Evolutionary conservation across 2,329 filamentous ascomycete species (phyloP).

Genomic region (Epichloe sibirici): DNA sequence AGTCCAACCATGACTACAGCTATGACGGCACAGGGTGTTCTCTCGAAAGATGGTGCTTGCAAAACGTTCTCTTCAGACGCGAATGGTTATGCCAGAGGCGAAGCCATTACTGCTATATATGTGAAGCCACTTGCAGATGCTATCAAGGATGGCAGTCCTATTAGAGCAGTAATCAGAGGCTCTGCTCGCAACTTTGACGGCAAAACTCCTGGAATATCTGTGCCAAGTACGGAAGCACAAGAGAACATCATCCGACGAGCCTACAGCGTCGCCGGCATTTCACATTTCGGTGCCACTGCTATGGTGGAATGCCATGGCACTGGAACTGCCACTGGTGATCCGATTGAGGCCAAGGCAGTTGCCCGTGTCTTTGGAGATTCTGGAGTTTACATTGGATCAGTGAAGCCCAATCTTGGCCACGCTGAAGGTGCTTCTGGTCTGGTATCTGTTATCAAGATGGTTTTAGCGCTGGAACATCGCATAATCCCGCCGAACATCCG

Average conservation of each 20-base stretch:
- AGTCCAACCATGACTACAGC: slow-evolving; percentile 12
- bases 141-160: slow-evolving; percentile 31
- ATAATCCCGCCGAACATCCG: slow-evolving; percentile 29
- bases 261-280: slow-evolving; percentile 18
- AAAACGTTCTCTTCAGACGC: slow-evolving; percentile 30
- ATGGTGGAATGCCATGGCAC: slow-evolving; percentile 29
- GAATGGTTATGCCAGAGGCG: slow-evolving; percentile 38
- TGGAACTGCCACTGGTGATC: slow-evolving; percentile 26
- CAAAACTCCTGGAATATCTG: slow-evolving; percentile 25
- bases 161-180: slow-evolving; percentile 26
- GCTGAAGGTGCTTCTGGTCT: slow-evolving; percentile 31
- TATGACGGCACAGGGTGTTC: slow-evolving; percentile 23
- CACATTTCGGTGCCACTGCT: slow-evolving; percentile 14
- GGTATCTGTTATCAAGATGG: slow-evolving; percentile 28
- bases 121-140: slow-evolving; percentile 36
- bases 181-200: slow-evolving; percentile 31
- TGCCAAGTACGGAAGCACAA: slow-evolving; percentile 24
- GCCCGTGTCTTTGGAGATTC: slow-evolving; percentile 15
- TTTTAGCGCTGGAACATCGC: slow-evolving; percentile 26
- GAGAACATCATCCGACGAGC: slow-evolving; percentile 18
- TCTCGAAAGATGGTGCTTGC: slow-evolving; percentile 21
- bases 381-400: slow-evolving; percentile 17
- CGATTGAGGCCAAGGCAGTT: slow-evolving; percentile 23
- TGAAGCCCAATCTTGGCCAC: slow-evolving; percentile 32
- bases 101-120: slow-evolving; percentile 31